These are phyloP conservation scores for Byssochlamys sp. DNA, from an alignment of 2,329 filamentous ascomycete species.

Conservation along the genomic window DNA sequence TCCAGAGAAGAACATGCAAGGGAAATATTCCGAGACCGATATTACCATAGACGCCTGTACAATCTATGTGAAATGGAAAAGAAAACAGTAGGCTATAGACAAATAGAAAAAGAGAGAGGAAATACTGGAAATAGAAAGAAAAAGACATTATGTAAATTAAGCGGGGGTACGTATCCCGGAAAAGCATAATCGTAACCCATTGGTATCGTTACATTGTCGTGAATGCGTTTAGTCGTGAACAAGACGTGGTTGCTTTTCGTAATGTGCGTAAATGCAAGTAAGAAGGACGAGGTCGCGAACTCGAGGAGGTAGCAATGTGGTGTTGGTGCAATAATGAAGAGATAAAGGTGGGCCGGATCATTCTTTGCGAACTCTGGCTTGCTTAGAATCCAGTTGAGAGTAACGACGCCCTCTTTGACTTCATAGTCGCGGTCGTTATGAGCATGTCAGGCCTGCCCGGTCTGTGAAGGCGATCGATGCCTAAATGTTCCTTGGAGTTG, in stretches of 20 bases:
- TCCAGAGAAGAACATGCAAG: too few species aligned
- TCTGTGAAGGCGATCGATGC: constrained; percentile 47
- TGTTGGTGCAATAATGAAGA: not conserved
- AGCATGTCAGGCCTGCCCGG: constrained; percentile 36
- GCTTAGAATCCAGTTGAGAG: not conserved
- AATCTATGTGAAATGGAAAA: not conserved
- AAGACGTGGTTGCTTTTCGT: not conserved
- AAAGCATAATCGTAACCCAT: not conserved
- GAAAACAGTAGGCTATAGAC: not conserved
- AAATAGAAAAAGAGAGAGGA: not conserved
- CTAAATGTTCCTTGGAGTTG: constrained; percentile 47
- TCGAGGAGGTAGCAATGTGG: not conserved
- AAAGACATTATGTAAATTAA: not conserved
- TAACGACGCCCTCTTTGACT: constrained; percentile 5
- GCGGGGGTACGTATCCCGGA: not conserved
- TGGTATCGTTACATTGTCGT: not conserved
- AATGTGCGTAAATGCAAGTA: not conserved
- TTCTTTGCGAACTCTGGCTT: not conserved
- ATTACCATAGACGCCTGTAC: not conserved
- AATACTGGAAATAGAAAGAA: not conserved
- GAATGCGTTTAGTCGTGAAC: not conserved
- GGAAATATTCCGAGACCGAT: not conserved
- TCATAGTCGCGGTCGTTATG: constrained; percentile 26
- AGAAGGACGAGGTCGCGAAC: not conserved
- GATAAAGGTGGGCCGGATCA: not conserved